phyloP scores from a whole-genome alignment of 805 yeast genomes.

The Ogataea glucozyma region DNA sequence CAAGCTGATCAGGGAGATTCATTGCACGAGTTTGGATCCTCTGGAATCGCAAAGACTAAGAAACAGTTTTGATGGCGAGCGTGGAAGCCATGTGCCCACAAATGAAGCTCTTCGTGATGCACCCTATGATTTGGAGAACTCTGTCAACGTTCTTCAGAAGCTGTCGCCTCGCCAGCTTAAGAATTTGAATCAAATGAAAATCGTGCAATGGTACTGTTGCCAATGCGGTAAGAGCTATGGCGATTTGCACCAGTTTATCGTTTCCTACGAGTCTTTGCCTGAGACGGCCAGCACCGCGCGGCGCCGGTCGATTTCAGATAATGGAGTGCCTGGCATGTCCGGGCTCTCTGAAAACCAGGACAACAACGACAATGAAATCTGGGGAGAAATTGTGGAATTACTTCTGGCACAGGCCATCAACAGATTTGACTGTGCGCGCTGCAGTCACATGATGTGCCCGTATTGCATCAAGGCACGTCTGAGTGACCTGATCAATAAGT shows the following conservation, averaged over 20 bases:
- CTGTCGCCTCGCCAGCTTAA: conserved; percentile 6
- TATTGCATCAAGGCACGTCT: conserved; percentile 34
- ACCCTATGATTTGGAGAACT: conserved; percentile 1
- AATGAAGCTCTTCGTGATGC: no score
- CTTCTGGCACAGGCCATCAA: conserved; percentile 18
- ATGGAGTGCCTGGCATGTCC: no score
- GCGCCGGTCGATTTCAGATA: conserved; percentile 1
- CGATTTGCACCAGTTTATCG: conserved; percentile 23
- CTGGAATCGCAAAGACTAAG: neutral
- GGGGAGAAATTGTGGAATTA: conserved; percentile 17
- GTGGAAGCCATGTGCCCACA: no score
- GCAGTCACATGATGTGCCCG: conserved; percentile 37
- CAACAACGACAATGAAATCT: conserved; percentile 6
- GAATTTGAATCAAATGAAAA: conserved; percentile 25
- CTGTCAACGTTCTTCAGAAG: conserved; percentile 14
- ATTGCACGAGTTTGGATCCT: conserved; percentile 7
- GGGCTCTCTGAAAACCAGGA: no score
- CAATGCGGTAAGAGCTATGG: conserved; percentile 35
- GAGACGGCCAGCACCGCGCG: conserved; percentile 2
- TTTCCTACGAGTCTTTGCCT: conserved; percentile 4
- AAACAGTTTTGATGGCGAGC: neutral
- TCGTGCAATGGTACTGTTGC: conserved; percentile 36
- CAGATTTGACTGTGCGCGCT: conserved; percentile 32
- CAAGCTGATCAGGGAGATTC: conserved; percentile 17
- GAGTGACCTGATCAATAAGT: conserved; percentile 23